Evolutionary conservation across 192 early-diverging fungal genomes (phyloP), one percentile per base, ranked within the genome.

Genomic region (Coemansia sp.): DNA sequence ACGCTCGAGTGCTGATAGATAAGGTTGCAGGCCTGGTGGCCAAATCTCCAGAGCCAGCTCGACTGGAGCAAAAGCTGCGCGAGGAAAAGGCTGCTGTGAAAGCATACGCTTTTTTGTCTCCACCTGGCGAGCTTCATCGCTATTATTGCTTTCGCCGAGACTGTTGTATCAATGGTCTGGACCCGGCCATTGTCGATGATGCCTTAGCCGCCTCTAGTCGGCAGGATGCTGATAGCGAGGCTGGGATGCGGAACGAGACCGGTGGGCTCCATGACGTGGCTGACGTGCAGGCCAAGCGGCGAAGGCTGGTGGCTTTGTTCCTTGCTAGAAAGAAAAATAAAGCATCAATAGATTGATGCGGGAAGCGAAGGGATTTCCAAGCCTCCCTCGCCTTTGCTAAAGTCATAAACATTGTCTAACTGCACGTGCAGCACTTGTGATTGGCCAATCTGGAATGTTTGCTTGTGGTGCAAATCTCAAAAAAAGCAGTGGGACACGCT

Each of bases 121-220:
- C 76, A 16, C 65, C 48, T 31, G 63, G 62, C 53, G 34, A 37
- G 3, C 26, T 42, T 38, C 60, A 73, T 42, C 35, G 23, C 18
- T 76, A 70, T 61, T 76, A 70, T 38, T 57, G 63, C 35, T 76
- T 70, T 46, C 42, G 64, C n/a, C 73, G 73, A 35, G 67, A 76
- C 55, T 76, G 73, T 31, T 62, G 46, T 46, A 60, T 63, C 16
- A 24, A 39, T 13, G 45, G 58, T 24, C 2, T 39, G 2, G 62
- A 65, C 16, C 37, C 51, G 21, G 53, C 24, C 3, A 48, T 56
- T 39, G 28, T 74, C 4, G 61, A 63, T 3, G 26, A 11, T 11
- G 66, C 66, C 23, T 39, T 74, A 9, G 45, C 23, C 31, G 21
- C 56, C 35, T n/a, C 5, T 28, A 11, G 51, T 20, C 46, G 14